These are phyloP conservation scores for Diplodia scrobiculata DNA, from an alignment of 2,329 filamentous ascomycete genomes.

Conservation along the genomic window DNA sequence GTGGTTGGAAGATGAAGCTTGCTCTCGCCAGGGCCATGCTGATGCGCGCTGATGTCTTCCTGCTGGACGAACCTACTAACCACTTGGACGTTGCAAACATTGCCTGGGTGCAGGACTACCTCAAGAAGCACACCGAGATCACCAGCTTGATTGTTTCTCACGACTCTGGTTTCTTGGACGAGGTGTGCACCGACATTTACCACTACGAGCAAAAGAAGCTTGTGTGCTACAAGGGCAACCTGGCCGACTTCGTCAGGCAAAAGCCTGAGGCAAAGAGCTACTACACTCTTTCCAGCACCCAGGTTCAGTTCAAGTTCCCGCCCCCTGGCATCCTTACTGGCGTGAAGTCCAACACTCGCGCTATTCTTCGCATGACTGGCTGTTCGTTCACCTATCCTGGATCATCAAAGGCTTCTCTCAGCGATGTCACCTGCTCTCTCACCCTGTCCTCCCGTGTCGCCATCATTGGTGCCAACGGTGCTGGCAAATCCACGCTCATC, in stretches of 20 bases:
- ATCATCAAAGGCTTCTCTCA: slow-evolving; percentile 80
- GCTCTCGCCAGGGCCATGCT: slow-evolving; percentile 95
- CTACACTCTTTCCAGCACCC: slow-evolving; percentile 87
- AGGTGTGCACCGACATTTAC: slow-evolving; percentile 97
- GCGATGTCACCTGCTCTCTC: slow-evolving; percentile 83
- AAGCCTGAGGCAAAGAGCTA: slow-evolving; percentile 96
- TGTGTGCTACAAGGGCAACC: slow-evolving; percentile 78
- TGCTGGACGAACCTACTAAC: slow-evolving; percentile 98
- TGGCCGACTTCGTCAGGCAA: slow-evolving; percentile 79
- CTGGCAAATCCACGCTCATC: slow-evolving; percentile 96
- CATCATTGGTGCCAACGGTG: slow-evolving; percentile 96
- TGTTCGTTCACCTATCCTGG: slow-evolving; percentile 94
- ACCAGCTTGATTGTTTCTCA: slow-evolving; percentile 97
- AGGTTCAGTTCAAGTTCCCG: slow-evolving; percentile 97
- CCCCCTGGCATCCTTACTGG: slow-evolving; percentile 90
- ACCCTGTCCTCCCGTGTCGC: slow-evolving; percentile 88
- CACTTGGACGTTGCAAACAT: slow-evolving; percentile 96
- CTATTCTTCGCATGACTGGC: slow-evolving; percentile 93
- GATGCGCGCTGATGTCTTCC: slow-evolving; percentile 90
- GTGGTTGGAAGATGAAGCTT: slow-evolving; percentile 99
- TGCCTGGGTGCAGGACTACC: slow-evolving; percentile 91
- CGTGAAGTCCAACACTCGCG: slow-evolving; percentile 91
- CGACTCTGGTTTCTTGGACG: slow-evolving; percentile 96
- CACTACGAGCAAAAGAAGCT: slow-evolving; percentile 99
- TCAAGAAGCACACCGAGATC: slow-evolving; percentile 93